Evolutionary conservation across 306 rosid genomes (phyloP).

Genomic region (Inga oerstediana): DNA sequence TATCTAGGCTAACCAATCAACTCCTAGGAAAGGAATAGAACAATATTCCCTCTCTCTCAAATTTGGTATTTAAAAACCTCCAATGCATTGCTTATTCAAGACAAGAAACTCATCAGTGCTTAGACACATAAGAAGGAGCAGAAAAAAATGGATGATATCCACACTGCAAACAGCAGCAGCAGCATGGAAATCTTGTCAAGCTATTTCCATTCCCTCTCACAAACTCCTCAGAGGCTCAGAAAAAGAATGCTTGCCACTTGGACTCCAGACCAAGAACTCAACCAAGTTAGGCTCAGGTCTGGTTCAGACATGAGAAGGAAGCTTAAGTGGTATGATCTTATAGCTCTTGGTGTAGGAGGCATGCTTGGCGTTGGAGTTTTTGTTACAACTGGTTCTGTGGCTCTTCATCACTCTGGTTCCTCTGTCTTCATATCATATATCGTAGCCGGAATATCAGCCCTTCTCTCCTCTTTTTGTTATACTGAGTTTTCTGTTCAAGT

Average conservation of each 20-base stretch:
- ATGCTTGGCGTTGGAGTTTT: slow-evolving; percentile 98
- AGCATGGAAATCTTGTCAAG: slow-evolving; percentile 47
- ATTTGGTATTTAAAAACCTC: slow-evolving; percentile 59
- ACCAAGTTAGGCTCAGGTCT: slow-evolving; percentile 86
- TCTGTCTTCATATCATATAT: slow-evolving; percentile 82
- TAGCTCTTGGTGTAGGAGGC: slow-evolving; percentile 93
- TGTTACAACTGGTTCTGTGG: slow-evolving; percentile 85
- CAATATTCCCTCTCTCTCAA: slow-evolving; percentile 43
- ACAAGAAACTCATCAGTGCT: slow-evolving; percentile 38
- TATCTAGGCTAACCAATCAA: slow-evolving; percentile 34
- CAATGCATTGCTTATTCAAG: slow-evolving; percentile 39
- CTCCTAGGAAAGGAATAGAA: slow-evolving; percentile 21
- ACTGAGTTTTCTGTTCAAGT: slow-evolving; percentile 91
- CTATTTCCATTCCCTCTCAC: slow-evolving; percentile 70
- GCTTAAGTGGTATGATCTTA: slow-evolving; percentile 78
- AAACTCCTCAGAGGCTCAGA: slow-evolving; percentile 80
- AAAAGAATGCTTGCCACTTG: slow-evolving; percentile 90
- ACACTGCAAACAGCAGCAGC: slow-evolving; percentile 29
- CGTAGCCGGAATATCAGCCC: slow-evolving; percentile 88
- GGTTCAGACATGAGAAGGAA: slow-evolving; percentile 94
- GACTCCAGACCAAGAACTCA: slow-evolving; percentile 90
- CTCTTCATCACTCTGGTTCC: slow-evolving; percentile 69
- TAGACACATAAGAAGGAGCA: background rate
- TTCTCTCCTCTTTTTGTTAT: slow-evolving; percentile 88
- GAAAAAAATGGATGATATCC: slow-evolving; percentile 42